Evolutionary conservation across 768 basidiomycete genomes (phyloP).

Genomic region (Mycena galopus): DNA sequence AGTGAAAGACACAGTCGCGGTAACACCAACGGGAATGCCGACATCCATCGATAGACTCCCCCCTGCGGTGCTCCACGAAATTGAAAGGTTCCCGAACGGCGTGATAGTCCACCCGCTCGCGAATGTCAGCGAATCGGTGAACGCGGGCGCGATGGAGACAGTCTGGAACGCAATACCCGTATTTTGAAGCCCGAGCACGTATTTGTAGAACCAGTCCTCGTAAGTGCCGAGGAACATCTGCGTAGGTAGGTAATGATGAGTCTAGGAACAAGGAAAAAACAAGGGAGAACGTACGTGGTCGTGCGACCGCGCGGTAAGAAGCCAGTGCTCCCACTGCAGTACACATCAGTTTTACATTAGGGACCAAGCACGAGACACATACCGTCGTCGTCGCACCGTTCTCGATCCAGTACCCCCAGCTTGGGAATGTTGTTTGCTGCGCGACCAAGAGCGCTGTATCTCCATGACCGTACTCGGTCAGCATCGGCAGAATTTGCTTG

Average conservation of each 20-base stretch:
- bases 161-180: constrained; percentile 43
- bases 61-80: constrained; percentile 33
- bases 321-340: constrained; percentile 50
- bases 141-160: constrained; percentile 40
- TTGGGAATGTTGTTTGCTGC: constrained; percentile 46
- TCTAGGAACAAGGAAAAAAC: background rate
- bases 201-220: constrained; percentile 49
- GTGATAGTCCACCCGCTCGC: constrained; percentile 44
- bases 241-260: background rate
- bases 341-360: background rate
- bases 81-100: constrained; percentile 47
- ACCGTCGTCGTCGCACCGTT: constrained; percentile 48
- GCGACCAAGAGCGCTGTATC: constrained; percentile 43
- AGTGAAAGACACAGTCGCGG: constrained; percentile 38
- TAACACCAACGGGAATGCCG: constrained; percentile 42
- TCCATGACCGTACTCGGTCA: constrained; percentile 40
- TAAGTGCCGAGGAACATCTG: constrained; percentile 49
- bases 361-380: background rate
- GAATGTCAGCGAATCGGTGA: constrained; percentile 35
- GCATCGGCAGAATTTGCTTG: constrained; percentile 43
- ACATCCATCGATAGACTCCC: constrained; percentile 37
- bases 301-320: constrained; percentile 44
- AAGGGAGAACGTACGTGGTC: constrained; percentile 42
- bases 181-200: constrained; percentile 44
- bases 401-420: constrained; percentile 48